These are phyloP conservation scores for Komagataella populi DNA, from an alignment of 805 yeast genomes.

Conservation along the genomic window DNA sequence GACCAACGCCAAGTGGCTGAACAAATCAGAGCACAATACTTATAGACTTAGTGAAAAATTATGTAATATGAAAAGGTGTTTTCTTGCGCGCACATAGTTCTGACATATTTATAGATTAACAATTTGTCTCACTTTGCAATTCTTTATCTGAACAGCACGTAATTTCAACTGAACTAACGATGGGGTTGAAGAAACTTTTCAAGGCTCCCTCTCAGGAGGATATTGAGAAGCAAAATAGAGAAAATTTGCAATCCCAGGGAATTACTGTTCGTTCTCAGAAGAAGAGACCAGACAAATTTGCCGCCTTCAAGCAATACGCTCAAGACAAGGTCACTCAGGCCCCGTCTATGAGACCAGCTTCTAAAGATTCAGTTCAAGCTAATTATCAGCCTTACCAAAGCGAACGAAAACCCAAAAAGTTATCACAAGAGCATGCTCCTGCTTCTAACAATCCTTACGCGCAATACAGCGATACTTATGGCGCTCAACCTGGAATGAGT, in stretches of 20 bases:
- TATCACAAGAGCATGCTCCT: neutral
- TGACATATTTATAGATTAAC: neutral
- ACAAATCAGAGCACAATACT: conserved; percentile 39
- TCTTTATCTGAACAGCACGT: neutral
- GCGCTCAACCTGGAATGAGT: neutral
- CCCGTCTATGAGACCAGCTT: conserved; percentile 12
- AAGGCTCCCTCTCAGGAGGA: conserved; percentile 25
- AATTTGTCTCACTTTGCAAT: neutral
- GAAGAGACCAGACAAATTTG: conserved; percentile 26
- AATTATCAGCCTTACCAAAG: neutral
- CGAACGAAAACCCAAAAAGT: neutral
- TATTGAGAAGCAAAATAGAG: conserved; percentile 24
- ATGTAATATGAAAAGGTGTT: neutral
- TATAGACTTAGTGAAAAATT: conserved; percentile 8
- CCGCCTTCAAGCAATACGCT: conserved; percentile 34
- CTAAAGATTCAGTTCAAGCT: conserved; percentile 1
- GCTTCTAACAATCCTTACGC: neutral
- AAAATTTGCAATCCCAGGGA: conserved; percentile 27
- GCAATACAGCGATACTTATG: neutral
- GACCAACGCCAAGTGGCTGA: conserved; percentile 43
- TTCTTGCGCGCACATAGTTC: neutral
- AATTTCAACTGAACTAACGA: conserved; percentile 6
- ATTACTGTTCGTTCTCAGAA: conserved; percentile 22
- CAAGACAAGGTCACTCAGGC: conserved; percentile 19
- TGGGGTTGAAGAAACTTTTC: conserved; percentile 37